Base-by-base conservation (phyloP, 2,329 filamentous ascomycete species). In the Myotisia sp. region DNA sequence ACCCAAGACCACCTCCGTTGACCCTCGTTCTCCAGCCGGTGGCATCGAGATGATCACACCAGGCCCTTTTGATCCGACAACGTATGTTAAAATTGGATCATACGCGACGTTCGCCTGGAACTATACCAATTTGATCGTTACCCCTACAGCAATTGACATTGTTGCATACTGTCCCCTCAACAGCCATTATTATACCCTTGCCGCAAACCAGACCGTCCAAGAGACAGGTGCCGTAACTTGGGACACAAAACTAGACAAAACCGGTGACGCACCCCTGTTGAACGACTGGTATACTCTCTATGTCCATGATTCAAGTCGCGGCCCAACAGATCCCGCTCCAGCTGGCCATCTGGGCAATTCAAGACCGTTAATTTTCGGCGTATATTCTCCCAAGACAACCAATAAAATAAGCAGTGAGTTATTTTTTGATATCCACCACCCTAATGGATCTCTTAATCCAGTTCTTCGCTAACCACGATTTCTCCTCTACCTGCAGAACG, bases 41-140 rank as follows among this genome's bases (percentile, higher is more conserved):
- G 74, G 73, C 34, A 61, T 78, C 36, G 61, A 63, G 28, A 72
- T 79, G 69, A 58, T 76, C 36, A 74, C 70, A 4, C 75, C 75
- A 2, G 58, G 60, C 32, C 50, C 60, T 6, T 51, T 57, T 5
- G 59, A 61, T 6, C 59, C 64, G 10, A 56, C 64, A 3, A 65
- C 67, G 36, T 78, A 70, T 56, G 77, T 74, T 63, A 78, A 76
- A 52, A 68, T 78, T 44, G 70, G 70, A 12, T 63, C 77, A 28
- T 64, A 60, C 39, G 58, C 77, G 19, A 77, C 74, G 0, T 76
- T 79, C 44, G 67, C 62, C 13, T 79, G 75, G 74, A 79, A 79
- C 54, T 79, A 77, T 55, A 79, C 75, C 9, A 74, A 70, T 7
- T 57, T 79, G 16, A 65, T 61, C 13, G 60, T 68, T 12, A 71